These are phyloP conservation scores for Astragalus glycyphyllos DNA, from an alignment of 306 rosid genomes.

Conservation along the genomic window DNA sequence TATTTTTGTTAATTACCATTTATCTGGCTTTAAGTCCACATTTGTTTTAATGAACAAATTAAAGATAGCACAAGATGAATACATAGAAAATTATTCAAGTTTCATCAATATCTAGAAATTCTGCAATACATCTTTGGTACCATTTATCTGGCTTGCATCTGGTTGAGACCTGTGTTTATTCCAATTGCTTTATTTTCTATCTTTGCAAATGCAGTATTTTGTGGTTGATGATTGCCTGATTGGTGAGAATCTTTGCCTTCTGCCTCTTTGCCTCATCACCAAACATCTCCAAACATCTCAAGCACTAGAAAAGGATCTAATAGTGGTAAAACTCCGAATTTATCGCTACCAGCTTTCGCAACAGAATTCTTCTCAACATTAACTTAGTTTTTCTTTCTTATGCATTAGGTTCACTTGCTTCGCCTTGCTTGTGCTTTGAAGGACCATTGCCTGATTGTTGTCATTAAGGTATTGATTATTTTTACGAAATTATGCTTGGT, in stretches of 20 bases:
- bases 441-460: constrained; percentile 69
- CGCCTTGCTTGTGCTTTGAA: constrained; percentile 75
- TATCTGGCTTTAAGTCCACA: too few relatives aligned
- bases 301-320: constrained; percentile 66
- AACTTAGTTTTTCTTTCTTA: constrained; percentile 39
- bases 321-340: constrained; percentile 62
- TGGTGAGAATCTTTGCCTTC: constrained; percentile 56
- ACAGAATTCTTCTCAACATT: constrained; percentile 23
- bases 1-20: too few relatives aligned
- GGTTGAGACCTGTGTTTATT: constrained; percentile 30
- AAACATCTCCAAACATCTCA: constrained; percentile 65
- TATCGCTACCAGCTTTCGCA: constrained; percentile 30
- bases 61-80: too few relatives aligned
- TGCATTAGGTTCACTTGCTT: constrained; percentile 80
- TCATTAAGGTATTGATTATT: too few relatives aligned
- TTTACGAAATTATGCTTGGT: too few relatives aligned
- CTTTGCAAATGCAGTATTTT: constrained; percentile 54
- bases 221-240: constrained; percentile 49
- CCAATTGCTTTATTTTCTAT: constrained; percentile 39
- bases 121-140: too few relatives aligned
- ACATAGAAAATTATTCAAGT: too few relatives aligned
- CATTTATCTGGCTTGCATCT: too few relatives aligned
- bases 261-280: constrained; percentile 56
- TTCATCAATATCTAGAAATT: too few relatives aligned
- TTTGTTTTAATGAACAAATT: too few relatives aligned